Percentiles rank a stretch among this genome's conserved stretches.
Conservation (phyloP, 441 rosid genomes). For the Erysimum pusillum region DNA sequence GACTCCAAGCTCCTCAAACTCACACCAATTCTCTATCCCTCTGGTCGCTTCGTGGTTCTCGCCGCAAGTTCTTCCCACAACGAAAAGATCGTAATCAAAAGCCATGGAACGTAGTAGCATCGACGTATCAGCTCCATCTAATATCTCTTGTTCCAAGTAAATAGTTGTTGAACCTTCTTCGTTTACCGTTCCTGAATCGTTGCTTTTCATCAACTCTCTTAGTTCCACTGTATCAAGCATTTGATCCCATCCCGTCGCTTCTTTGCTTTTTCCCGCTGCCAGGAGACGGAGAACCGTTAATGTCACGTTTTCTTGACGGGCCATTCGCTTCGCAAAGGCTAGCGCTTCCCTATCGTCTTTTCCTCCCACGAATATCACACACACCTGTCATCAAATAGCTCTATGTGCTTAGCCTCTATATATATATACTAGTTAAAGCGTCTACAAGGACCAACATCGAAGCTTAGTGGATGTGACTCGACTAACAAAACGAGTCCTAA, state of each 20-base stretch:
- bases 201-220: slow-evolving; percentile 38
- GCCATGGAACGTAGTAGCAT: slow-evolving; percentile 46
- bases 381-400: slow-evolving; percentile 32
- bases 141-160: slow-evolving; percentile 44
- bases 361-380: slow-evolving; percentile 55
- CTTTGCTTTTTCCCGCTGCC: slow-evolving; percentile 14
- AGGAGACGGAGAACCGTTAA: slow-evolving; percentile 49
- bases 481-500: background rate
- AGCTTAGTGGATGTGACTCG: too few species aligned
- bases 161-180: slow-evolving; percentile 20
- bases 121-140: slow-evolving; percentile 48
- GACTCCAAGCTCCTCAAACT: slow-evolving; percentile 58
- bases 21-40: slow-evolving; percentile 59
- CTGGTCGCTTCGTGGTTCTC: slow-evolving; percentile 40
- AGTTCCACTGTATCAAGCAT: slow-evolving; percentile 47
- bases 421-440: background rate
- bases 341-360: slow-evolving; percentile 56
- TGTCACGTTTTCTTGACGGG: slow-evolving; percentile 42
- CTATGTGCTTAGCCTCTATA: background rate
- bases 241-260: slow-evolving; percentile 43
- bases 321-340: slow-evolving; percentile 51
- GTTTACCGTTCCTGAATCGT: background rate
- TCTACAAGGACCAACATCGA: too few species aligned
- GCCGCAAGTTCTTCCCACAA: slow-evolving; percentile 51
- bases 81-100: slow-evolving; percentile 50